Base-by-base conservation (phyloP, 176 grass and related monocot genomes). In the Avena atlantica region DNA sequence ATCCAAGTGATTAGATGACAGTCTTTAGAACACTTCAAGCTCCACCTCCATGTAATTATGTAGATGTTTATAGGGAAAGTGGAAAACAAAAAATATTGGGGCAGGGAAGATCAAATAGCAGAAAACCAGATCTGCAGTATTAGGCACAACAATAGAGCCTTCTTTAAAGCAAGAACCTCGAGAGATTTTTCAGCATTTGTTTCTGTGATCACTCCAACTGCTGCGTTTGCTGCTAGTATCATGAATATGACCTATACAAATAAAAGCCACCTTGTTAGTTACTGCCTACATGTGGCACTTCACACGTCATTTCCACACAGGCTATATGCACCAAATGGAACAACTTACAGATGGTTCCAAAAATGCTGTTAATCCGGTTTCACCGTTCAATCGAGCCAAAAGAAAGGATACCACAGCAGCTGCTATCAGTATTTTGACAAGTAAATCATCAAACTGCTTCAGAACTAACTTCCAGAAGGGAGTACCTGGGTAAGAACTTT, bases 391-490 rank as follows among this genome's bases (percentile, higher is more conserved):
- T 81, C 89, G 86, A 85, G 97, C 97, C 90, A 99, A 83, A 90
- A 99, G 68, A 66, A 96, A 99, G 31, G 97, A 99, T 76, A 99
- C 49, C 69, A 99, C 67, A 65, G 97, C 97, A 47, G 94, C 94
- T 84, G 83, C 97, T 79, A 99, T 94, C 78, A 99, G 93, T 94
- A 99, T 99, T 92, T 99, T 99, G 83, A 99, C 97, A 40, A 99
- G 97, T 83, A 99, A 94, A 93, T 99, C 97, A 86, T 99, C 92
- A 69, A 99, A 99, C 69, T 99, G 97, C 85, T 99, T 99, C 87
- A 94, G 65, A 93, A 96, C 88, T 91, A 96, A 90, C 88, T 92
- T 99, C 97, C 94, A 99, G 70, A 94, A 94, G 34, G 94, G 89
- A 66, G 97, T 94, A 87, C 94, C 97, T 99, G 87, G 59, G 70